These are phyloP conservation scores for Leptosphaerulina australis DNA, from an alignment of 2,329 filamentous ascomycete species.

Conservation along the genomic window DNA sequence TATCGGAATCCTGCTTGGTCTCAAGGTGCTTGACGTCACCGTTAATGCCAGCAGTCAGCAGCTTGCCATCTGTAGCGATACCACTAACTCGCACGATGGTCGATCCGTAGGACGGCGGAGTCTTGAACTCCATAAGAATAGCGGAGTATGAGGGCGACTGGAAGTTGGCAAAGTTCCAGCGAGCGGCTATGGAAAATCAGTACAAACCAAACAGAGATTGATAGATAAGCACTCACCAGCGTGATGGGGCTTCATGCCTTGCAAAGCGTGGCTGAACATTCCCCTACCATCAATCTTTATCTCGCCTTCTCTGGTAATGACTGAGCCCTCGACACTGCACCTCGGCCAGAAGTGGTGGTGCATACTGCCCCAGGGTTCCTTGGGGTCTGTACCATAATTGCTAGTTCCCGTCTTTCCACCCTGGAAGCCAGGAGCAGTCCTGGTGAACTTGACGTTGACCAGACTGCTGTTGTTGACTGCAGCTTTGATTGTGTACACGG, in stretches of 20 bases:
- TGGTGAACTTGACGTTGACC: slow-evolving; percentile 84
- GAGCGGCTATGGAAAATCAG: slow-evolving; percentile 61
- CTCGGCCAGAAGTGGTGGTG: slow-evolving; percentile 94
- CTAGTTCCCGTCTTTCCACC: slow-evolving; percentile 83
- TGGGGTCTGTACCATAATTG: slow-evolving; percentile 83
- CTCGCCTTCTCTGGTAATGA: slow-evolving; percentile 80
- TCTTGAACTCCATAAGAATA: slow-evolving; percentile 94
- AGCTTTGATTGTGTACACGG: slow-evolving; percentile 86
- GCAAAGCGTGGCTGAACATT: slow-evolving; percentile 82
- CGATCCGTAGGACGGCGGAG: slow-evolving; percentile 87
- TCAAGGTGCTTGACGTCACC: slow-evolving; percentile 72
- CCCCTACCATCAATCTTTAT: slow-evolving; percentile 82
- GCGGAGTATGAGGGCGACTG: slow-evolving; percentile 87
- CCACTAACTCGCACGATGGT: slow-evolving; percentile 84
- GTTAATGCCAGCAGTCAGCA: slow-evolving; percentile 72
- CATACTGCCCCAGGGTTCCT: slow-evolving; percentile 90
- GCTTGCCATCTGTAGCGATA: slow-evolving; percentile 79
- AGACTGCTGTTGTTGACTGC: slow-evolving; percentile 79
- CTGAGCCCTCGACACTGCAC: slow-evolving; percentile 78
- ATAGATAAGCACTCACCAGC: slow-evolving; percentile 62
- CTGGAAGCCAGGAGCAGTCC: slow-evolving; percentile 78
- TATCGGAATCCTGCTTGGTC: slow-evolving; percentile 73
- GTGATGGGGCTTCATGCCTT: slow-evolving; percentile 99
- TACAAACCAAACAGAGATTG: neutral
- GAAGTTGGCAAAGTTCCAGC: slow-evolving; percentile 94